These are phyloP conservation scores for Clarireedia hainanense DNA, from an alignment of 2,329 filamentous ascomycete genomes.

Conservation along the genomic window DNA sequence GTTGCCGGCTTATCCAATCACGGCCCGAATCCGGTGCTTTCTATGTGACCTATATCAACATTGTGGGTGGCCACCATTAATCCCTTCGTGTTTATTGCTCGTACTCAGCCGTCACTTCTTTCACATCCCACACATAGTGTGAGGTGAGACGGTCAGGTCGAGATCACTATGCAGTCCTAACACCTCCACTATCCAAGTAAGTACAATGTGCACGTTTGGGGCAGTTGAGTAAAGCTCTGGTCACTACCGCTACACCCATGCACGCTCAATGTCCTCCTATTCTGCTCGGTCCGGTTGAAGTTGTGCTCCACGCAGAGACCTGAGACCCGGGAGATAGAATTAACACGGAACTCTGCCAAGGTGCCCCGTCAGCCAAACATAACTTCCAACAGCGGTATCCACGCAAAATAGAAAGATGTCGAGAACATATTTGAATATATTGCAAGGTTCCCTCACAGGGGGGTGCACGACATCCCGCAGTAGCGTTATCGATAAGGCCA, in stretches of 20 bases:
- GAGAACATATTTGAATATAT: not conserved
- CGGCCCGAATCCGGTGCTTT: not conserved
- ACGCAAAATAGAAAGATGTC: not conserved
- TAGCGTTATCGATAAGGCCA: slow-evolving; percentile 9
- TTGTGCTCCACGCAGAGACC: too few relatives aligned
- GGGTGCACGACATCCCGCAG: slow-evolving; percentile 2
- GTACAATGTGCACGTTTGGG: not conserved
- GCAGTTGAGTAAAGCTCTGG: too few relatives aligned
- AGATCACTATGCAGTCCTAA: not conserved
- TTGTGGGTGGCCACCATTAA: not conserved
- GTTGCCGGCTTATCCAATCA: slow-evolving; percentile 1
- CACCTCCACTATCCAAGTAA: not conserved
- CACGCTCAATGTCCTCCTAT: too few relatives aligned
- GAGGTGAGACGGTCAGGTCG: too few relatives aligned
- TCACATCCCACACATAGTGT: not conserved
- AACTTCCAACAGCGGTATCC: not conserved
- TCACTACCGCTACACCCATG: too few relatives aligned
- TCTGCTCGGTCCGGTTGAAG: too few relatives aligned
- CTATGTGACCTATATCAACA: not conserved
- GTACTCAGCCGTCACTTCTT: not conserved
- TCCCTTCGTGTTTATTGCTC: not conserved
- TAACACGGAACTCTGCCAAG: too few relatives aligned
- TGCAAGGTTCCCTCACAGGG: not conserved
- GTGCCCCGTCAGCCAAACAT: not conserved
- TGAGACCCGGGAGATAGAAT: too few relatives aligned